Conservation (phyloP, 345 rosid species). For the Ailanthus altissimus region DNA sequence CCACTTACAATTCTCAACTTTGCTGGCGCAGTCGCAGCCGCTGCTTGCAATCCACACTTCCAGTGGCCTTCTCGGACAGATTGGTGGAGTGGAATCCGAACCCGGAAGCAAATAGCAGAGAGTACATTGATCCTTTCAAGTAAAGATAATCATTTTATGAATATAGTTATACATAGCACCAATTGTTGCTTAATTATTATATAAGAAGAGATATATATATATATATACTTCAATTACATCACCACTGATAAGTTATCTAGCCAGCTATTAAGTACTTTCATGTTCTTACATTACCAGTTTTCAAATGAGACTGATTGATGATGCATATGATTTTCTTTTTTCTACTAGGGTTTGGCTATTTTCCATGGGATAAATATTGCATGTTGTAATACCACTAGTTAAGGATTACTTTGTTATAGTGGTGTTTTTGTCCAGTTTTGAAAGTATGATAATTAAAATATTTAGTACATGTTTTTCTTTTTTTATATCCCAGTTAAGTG, state of each 20-base stretch:
- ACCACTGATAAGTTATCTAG: background rate
- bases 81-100: slow-evolving; percentile 92
- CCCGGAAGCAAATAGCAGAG: slow-evolving; percentile 52
- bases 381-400: background rate
- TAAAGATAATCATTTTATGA: too few relatives aligned
- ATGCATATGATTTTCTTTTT: background rate
- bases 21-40: slow-evolving; percentile 41
- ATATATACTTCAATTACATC: background rate
- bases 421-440: too few relatives aligned
- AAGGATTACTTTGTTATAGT: too few relatives aligned
- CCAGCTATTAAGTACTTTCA: slow-evolving; percentile 4
- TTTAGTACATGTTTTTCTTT: too few relatives aligned
- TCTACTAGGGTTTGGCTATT: slow-evolving; percentile 22
- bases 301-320: slow-evolving; percentile 9
- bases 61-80: slow-evolving; percentile 52
- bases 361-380: background rate
- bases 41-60: slow-evolving; percentile 42
- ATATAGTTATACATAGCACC: too few relatives aligned
- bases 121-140: slow-evolving; percentile 64
- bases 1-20: slow-evolving; percentile 40
- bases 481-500: too few relatives aligned
- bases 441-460: too few relatives aligned
- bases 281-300: slow-evolving; percentile 4
- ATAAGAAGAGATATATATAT: too few relatives aligned
- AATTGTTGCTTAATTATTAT: too few relatives aligned